A percentile compares a stretch with the other conserved stretches of the same genome.
phyloP scores from a whole-genome alignment of 208 protist genomes.

The Trypanosoma caninum region DNA sequence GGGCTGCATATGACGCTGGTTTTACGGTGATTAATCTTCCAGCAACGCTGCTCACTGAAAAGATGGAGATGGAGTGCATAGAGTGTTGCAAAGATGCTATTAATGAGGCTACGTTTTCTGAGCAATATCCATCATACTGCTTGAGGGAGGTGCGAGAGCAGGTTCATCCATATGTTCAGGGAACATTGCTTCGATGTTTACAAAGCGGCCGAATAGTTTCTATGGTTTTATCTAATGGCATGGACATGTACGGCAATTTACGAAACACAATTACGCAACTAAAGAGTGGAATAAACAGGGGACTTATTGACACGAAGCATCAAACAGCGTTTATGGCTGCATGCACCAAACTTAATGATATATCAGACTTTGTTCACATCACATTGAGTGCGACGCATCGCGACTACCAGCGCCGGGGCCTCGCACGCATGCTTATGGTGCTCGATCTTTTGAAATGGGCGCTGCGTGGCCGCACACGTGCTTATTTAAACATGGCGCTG shows the following conservation, averaged over 20 bases:
- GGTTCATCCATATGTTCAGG: constrained; percentile 70
- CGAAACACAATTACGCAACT: constrained; percentile 68
- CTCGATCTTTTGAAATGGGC: constrained; percentile 77
- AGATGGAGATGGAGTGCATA: constrained; percentile 40
- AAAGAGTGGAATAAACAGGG: constrained; percentile 55
- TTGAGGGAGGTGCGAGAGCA: constrained; percentile 47
- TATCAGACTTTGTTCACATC: constrained; percentile 82
- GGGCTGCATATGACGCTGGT: constrained; percentile 28
- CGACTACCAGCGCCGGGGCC: constrained; percentile 40
- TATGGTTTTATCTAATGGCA: constrained; percentile 73
- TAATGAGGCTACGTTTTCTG: constrained; percentile 66
- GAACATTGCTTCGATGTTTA: constrained; percentile 36
- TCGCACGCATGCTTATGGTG: constrained; percentile 66
- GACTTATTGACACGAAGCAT: constrained; percentile 30
- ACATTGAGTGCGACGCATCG: constrained; percentile 78
- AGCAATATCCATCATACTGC: constrained; percentile 73
- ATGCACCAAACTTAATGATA: constrained; percentile 56
- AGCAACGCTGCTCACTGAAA: constrained; percentile 28
- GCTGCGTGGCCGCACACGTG: constrained; percentile 62
- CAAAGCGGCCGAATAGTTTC: constrained; percentile 32
- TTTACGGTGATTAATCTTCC: constrained; percentile 58
- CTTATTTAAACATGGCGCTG: constrained; percentile 84
- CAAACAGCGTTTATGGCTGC: constrained; percentile 44
- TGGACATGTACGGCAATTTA: constrained; percentile 83
- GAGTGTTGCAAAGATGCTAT: constrained; percentile 67